Base-by-base conservation (phyloP, 768 basidiomycete species). In the Megacollybia marginata region DNA sequence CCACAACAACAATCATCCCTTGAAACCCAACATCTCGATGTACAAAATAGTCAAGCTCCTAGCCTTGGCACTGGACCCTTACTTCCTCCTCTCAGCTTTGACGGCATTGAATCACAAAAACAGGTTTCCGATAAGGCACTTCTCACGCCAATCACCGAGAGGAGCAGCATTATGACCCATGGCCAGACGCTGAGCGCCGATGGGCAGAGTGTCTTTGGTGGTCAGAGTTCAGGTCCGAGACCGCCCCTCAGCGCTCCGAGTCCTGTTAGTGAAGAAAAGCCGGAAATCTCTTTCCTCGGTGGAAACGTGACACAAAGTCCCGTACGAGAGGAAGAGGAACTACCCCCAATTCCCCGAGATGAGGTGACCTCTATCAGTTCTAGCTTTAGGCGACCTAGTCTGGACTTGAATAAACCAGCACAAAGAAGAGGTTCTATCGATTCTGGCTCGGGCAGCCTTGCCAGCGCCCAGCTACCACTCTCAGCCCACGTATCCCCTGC, bases 131-230 rank as follows among this genome's bases (percentile, higher is more conserved):
- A 66, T 33, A 49, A 55, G 20, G 55, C 59, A 19, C 54, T 69
- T 6, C 62, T 88, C 50, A 78, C 86, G 2, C 85, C 86, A 8
- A 88, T 89, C 52, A 81, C 80, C 2, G 88, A 90, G 59, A 59
- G 63, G 34, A 69, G 66, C 51, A 66, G 61, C 46, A 52, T 59
- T 43, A 56, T 58, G 49, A 67, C 66, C 11, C 57, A 62, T 31
- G 53, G 52, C 13, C 60, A 61, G 20, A 57, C 56, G 2, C 52
- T 55, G 42, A 62, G 66, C 1, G 46, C 57, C 8, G 63, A 63
- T 42, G 59, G 57, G 20, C 54, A 36, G 12, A 49, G 45, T 53
- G 42, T 48, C 50, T 34, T 49, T 55, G 23, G 23, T 28, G 23
- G 23, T 6, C 23, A 28, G 6, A 6, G 23, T 28, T 28, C 23